Base-by-base conservation (phyloP, 1,284 basidiomycete species). In the Veloboletus limbatus region DNA sequence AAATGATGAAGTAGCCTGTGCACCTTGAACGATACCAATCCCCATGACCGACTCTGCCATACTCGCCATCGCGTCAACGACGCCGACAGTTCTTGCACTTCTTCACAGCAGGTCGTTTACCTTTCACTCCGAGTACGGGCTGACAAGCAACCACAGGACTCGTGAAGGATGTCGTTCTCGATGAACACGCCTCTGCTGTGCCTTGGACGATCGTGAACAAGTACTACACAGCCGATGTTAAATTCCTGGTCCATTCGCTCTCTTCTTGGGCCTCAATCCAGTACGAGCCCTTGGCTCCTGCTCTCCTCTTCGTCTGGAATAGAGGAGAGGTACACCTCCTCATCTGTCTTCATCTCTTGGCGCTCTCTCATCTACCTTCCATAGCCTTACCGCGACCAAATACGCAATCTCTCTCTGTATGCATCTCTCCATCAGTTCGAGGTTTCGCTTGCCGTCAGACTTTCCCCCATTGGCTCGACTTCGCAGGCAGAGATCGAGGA, bases 171-270 rank as follows among this genome's bases (percentile, higher is more conserved):
- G 43, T 37, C 33, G 48, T 44, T 25, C 25, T 49, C 41, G 56
- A 53, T 24, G 60, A 60, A 25, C 48, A 52, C 14, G 24, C 48
- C 20, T 30, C 48, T n/a, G 54, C 50, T 25, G 66, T 87, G 26
- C 82, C 82, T 11, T 93, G 89, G 88, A 84, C 75, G 25, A 88
- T 94, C 49, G 70, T 73, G 48, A 93, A 94, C 72, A 87, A 82
- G 65, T 94, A 94, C 67, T 94, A 93, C 68, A 78, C 81, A 10
- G 91, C 91, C 4, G 68, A 78, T 43, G 85, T 93, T 6, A 76
- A 81, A 45, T 88, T 93, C 58, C 71, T 78, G 6, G 66, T 76
- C n/a, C 70, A 73, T 45, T 63, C 70, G 10, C 60, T 76, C 47
- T 66, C 71, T 25, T 68, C 72, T 9, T 66, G 77, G 44, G 60